Base-by-base conservation (phyloP, 352 stramenopile genomes). In the Pythium chondricola region DNA sequence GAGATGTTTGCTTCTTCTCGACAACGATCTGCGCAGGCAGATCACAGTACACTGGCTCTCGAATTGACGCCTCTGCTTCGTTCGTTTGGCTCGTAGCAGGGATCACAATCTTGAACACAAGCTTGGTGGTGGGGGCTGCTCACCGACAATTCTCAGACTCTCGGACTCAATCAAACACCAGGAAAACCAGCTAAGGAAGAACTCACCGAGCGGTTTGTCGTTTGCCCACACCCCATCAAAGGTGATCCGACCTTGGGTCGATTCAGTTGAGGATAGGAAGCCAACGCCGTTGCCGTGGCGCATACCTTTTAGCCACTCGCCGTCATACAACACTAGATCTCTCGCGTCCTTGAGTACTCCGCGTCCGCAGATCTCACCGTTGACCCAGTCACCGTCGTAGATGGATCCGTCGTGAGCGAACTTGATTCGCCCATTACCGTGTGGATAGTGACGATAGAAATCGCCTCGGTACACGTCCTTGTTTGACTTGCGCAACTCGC, bases 301-400 rank as follows among this genome's bases (percentile, higher is more conserved):
- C 8, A 64, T 42, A 13, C 65, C 65, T 31, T 57, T 43, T 6
- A 45, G 39, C 71, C 74, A 86, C 20, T 47, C 44, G n/a, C 71
- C 71, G 14, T 86, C 63, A 30, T 82, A 85, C 1, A 80, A 26
- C 16, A 21, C 18, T 17, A 40, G 45, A 0, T 53, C 62, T 0
- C 32, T 7, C 1, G 20, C 0, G 37, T 64, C 54, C 6, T 41
- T 45, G 1, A 77, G 46, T 9, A 64, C 32, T 2, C 72, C 67
- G 21, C 47, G 29, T 0, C 69, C 61, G 41, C 8, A 36, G 3
- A 61, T 61, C 18, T 37, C 26, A 2, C 71, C 74, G 11, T 48
- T 11, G 2, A 52, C 16, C 71, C 71, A 86, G 11, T 75, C 58
- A n/a, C 70, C 73, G 5, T 78, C 59, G 27, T 74, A 78, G 3